Base-by-base conservation (phyloP, 345 rosid genomes). In the Iberis pinnata region DNA sequence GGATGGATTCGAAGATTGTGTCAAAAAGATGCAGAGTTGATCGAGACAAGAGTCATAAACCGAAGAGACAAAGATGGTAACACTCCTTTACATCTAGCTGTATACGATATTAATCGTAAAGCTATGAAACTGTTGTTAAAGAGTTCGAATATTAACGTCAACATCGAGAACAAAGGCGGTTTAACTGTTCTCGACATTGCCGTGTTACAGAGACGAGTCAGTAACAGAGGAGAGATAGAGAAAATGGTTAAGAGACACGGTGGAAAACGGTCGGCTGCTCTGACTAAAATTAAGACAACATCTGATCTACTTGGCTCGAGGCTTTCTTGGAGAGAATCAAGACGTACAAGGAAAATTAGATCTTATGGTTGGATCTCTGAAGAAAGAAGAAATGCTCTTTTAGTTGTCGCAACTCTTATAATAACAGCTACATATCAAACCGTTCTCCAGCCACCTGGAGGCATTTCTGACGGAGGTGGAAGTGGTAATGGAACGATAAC, bases 341-440 rank as follows among this genome's bases (percentile, higher is more conserved):
- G 36, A 19, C 51, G 18, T 15, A 68, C 57, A 5, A n/a, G 0
- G 20, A 13, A 9, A 19, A 42, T 36, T 31, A 69, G 66, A 17
- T 47, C 6, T 19, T 45, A 25, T 48, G n/a, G 9, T 18, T 20
- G 41, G 25, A 25, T 64, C 13, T 41, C 79, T 13, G 33, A 54
- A 18, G 55, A 49, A 15, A 61, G 9, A 24, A 57, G 43, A 45
- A 75, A 46, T 37, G 55, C 60, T 1, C 40, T 75, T 31, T 58
- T 72, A 27, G 67, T 69, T 10, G 74, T 62, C 20, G 58, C 61
- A 17, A 14, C 69, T 35, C 39, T 72, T 12, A 69, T 69, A 6
- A 46, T 74, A 32, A 75, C 74, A 18, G 53, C 77, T 9, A 69
- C 74, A 0, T 75, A 48, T 20, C 60, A 48, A 29, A 70, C 70